Conservation (phyloP, 2,329 filamentous ascomycete genomes). For the Fusarium vanettenii region DNA sequence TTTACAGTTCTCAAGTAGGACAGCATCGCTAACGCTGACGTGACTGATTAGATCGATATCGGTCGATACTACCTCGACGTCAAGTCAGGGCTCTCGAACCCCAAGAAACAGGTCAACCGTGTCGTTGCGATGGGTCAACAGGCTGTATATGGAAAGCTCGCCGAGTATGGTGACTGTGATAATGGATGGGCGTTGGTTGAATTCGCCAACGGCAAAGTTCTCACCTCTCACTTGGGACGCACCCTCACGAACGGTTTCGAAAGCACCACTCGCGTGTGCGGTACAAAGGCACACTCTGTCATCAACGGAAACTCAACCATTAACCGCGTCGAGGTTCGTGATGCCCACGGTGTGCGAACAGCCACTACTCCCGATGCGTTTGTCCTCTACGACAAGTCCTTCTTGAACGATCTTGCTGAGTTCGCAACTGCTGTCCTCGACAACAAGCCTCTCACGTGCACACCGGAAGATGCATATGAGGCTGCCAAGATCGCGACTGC, state of each 20-base stretch:
- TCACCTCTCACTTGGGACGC: constrained; percentile 48
- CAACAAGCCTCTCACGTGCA: constrained; percentile 31
- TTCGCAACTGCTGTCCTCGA: constrained; percentile 34
- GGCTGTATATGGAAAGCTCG: constrained; percentile 46
- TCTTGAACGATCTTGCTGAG: constrained; percentile 35
- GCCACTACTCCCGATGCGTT: constrained; percentile 32
- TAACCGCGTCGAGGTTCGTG: constrained; percentile 21
- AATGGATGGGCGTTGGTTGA: constrained; percentile 51
- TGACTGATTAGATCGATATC: constrained; percentile 34
- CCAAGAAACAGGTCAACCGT: constrained; percentile 47
- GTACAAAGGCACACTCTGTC: constrained; percentile 48
- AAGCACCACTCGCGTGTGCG: constrained; percentile 47
- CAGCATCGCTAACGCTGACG: not conserved
- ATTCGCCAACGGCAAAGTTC: constrained; percentile 51
- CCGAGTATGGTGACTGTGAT: constrained; percentile 43
- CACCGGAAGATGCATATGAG: constrained; percentile 37
- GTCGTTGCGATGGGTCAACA: constrained; percentile 48
- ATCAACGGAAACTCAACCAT: constrained; percentile 34
- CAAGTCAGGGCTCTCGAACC: constrained; percentile 40
- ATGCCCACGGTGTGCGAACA: constrained; percentile 17
- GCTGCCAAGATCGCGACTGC: constrained; percentile 37
- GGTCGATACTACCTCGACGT: constrained; percentile 43
- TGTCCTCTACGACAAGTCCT: constrained; percentile 32
- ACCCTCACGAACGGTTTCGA: constrained; percentile 52
- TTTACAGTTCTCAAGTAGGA: not conserved